Evolutionary conservation across 805 yeast species (phyloP).

Genomic region (Cyberlindnera galapagoensis): DNA sequence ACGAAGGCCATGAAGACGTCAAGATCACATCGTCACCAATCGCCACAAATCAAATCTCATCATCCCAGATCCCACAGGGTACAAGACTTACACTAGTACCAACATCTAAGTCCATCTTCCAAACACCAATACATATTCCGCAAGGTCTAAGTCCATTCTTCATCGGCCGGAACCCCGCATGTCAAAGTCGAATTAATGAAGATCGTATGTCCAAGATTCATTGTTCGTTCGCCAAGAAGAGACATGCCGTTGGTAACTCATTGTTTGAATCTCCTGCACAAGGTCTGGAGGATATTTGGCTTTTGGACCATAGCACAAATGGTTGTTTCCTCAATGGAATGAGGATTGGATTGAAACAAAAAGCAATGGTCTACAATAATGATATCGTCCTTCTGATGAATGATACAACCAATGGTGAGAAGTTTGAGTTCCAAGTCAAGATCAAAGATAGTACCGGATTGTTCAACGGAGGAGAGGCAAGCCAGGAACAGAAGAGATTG

Average conservation of each 20-base stretch:
- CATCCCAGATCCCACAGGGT: constrained; percentile 40
- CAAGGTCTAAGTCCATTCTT: constrained; percentile 63
- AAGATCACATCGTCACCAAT: too few species aligned
- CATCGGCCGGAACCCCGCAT: constrained; percentile 65
- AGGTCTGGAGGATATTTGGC: constrained; percentile 71
- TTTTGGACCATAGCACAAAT: constrained; percentile 74
- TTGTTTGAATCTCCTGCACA: constrained; percentile 68
- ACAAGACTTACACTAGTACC: constrained; percentile 59
- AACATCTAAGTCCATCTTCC: constrained; percentile 36
- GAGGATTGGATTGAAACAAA: constrained; percentile 54
- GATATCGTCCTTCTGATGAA: constrained; percentile 62
- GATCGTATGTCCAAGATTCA: constrained; percentile 80
- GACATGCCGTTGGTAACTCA: constrained; percentile 53
- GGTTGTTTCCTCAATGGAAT: constrained; percentile 65
- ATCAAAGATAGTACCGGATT: constrained; percentile 60
- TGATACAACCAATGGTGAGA: constrained; percentile 48
- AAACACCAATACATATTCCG: constrained; percentile 47
- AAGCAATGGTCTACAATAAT: constrained; percentile 53
- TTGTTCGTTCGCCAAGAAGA: constrained; percentile 57
- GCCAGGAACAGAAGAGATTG: not conserved
- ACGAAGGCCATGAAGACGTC: too few species aligned
- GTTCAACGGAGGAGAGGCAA: constrained; percentile 41
- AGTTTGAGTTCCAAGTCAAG: constrained; percentile 45
- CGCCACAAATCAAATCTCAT: constrained; percentile 1
- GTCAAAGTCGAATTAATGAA: constrained; percentile 60